Base-by-base conservation (phyloP, 2,329 filamentous ascomycete species). In the Hypoxylon sp. region DNA sequence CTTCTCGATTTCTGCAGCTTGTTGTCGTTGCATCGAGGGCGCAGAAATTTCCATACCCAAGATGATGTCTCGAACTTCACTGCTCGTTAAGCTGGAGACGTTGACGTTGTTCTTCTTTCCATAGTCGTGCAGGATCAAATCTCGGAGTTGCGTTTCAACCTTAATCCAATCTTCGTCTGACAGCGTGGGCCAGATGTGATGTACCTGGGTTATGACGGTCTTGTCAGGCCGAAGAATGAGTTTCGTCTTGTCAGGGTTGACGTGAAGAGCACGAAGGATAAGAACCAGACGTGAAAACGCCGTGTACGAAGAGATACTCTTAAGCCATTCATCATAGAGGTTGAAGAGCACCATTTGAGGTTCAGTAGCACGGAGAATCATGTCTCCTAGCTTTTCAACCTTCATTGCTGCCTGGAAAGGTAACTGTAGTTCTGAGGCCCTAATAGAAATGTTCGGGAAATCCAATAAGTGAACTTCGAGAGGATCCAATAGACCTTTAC, bases 101-200 rank as follows among this genome's bases (percentile, higher is more conserved):
- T 99, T 99, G 84, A 99, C 96, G 75, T 98, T 99, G 85, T 99
- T 99, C 88, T 99, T 99, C 88, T 98, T 99, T 78, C 96, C 96
- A 79, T 99, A 99, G 79, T 99, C 96, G 74, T 98, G 98, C 73
- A 99, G 80, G 76, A 99, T 99, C 72, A 99, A 84, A 84, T 99
- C 96, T 80, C 96, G 91, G 46, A 99, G 85, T 78, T 97, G 93
- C 50, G 94, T 94, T 85, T 99, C 96, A n/a, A 99, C 94, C 88
- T 98, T 98, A 82, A 99, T 96, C 96, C 96, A 99, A 70, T 97
- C 94, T 75, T 99, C 96, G 72, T 99, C 96, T 0, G 93, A 91
- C 61, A 99, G 84, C 0, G 94, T 91, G 0, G 96, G 96, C 96
- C 96, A 99, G 78, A 99, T 99, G 80, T 99, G 96, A 82, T 99